These are phyloP conservation scores for Fusarium sp. DNA, from an alignment of 2,329 filamentous ascomycete genomes.

Conservation along the genomic window DNA sequence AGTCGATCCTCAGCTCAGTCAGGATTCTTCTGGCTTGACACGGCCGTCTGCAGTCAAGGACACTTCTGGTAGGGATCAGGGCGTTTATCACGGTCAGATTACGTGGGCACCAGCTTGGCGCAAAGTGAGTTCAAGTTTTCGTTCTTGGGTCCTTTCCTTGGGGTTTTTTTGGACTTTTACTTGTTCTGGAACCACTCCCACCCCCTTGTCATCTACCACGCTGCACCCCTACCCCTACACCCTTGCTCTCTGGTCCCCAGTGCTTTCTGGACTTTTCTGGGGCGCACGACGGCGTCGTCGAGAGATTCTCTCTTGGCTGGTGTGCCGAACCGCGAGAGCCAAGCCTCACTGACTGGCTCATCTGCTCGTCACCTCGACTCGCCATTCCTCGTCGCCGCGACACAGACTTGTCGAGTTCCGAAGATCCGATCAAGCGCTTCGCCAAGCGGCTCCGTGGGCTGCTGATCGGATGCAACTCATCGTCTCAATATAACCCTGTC, in stretches of 20 bases:
- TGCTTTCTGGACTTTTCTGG: slow-evolving; percentile 22
- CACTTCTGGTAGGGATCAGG: slow-evolving; percentile 22
- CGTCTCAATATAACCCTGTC: slow-evolving; percentile 41
- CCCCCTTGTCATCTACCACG: slow-evolving; percentile 7
- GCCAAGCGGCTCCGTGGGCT: slow-evolving; percentile 37
- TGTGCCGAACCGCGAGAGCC: slow-evolving; percentile 40
- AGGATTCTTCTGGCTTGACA: slow-evolving; percentile 9
- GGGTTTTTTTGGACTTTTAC: slow-evolving; percentile 1
- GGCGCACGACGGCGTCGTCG: slow-evolving; percentile 14
- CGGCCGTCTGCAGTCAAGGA: background rate
- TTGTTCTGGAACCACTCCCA: slow-evolving; percentile 27
- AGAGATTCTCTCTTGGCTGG: slow-evolving; percentile 30
- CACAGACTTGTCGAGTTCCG: slow-evolving; percentile 27
- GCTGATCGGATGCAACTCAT: slow-evolving; percentile 39
- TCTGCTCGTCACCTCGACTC: background rate
- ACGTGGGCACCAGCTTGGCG: slow-evolving; percentile 1
- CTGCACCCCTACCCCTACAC: background rate
- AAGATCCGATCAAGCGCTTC: slow-evolving; percentile 39
- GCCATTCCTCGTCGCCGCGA: slow-evolving; percentile 7
- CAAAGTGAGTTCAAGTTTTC: slow-evolving; percentile 9
- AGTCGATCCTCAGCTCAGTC: slow-evolving; percentile 21
- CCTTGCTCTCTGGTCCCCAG: slow-evolving; percentile 4
- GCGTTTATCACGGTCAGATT: slow-evolving; percentile 1
- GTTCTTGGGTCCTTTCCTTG: background rate
- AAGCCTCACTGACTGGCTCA: slow-evolving; percentile 28